phyloP scores from a whole-genome alignment of 139 green algal species.

The Closterium sp. region DNA sequence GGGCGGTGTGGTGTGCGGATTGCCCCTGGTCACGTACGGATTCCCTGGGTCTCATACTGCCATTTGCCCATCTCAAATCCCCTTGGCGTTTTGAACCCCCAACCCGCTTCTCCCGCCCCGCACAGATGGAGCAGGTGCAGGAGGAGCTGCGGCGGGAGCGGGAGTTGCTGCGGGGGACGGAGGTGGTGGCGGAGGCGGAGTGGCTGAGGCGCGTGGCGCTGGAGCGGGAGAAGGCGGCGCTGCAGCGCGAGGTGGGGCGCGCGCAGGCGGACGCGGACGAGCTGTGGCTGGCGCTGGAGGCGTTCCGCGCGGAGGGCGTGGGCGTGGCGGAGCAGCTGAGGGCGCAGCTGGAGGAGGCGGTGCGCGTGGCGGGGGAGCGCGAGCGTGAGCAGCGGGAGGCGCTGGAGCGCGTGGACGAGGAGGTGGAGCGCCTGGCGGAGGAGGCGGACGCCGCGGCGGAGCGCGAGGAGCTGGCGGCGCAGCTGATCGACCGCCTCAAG shows the following conservation, averaged over 20 bases:
- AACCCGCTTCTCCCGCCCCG: background rate
- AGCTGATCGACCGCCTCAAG: background rate
- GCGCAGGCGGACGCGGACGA: background rate
- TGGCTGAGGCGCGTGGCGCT: background rate
- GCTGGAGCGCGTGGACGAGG: background rate
- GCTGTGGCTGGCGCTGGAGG: background rate
- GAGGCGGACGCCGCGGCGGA: background rate
- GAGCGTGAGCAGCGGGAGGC: background rate
- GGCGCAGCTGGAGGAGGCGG: background rate
- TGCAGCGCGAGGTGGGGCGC: background rate
- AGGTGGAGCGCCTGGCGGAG: background rate
- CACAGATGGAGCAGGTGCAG: background rate
- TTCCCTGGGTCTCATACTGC: no score
- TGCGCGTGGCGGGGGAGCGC: background rate
- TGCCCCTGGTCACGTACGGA: no score
- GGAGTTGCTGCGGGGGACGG: background rate
- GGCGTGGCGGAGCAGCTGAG: background rate
- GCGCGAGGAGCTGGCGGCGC: background rate
- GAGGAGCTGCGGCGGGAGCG: slow-evolving; percentile 1
- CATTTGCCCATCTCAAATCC: no score
- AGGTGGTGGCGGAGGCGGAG: slow-evolving; percentile 5
- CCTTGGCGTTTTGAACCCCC: no score
- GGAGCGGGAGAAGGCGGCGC: background rate
- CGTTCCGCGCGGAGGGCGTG: background rate
- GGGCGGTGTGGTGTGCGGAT: no score